A percentile compares a stretch with the other conserved stretches of the same genome.
phyloP scores from a whole-genome alignment of 2,329 filamentous ascomycete species.

The Zymoseptoria pseudotritici region DNA sequence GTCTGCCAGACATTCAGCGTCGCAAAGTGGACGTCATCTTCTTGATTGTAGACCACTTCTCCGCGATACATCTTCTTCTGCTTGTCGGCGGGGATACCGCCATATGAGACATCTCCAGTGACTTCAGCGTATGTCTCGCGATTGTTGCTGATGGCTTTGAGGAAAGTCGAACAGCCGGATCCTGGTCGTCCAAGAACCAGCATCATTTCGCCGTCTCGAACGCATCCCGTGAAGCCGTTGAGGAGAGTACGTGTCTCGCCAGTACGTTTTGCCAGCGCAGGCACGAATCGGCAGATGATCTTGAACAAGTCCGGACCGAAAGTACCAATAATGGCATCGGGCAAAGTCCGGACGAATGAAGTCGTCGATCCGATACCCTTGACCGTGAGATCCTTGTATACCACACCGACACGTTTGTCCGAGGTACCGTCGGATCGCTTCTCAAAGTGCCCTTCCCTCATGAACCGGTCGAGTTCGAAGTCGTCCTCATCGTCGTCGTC shows the following conservation, averaged over 20 bases:
- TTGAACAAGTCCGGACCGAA: slow-evolving; percentile 74
- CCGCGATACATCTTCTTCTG: slow-evolving; percentile 63
- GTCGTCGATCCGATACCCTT: slow-evolving; percentile 61
- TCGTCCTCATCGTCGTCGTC: slow-evolving; percentile 48
- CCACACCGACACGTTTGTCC: slow-evolving; percentile 68
- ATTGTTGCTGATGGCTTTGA: slow-evolving; percentile 68
- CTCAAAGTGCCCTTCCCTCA: slow-evolving; percentile 68
- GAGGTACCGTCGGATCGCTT: slow-evolving; percentile 60
- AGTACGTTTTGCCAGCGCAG: slow-evolving; percentile 42
- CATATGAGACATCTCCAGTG: slow-evolving; percentile 63
- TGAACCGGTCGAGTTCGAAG: slow-evolving; percentile 63
- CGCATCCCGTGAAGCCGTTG: slow-evolving; percentile 59
- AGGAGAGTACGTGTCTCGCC: slow-evolving; percentile 51
- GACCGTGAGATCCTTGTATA: slow-evolving; percentile 70
- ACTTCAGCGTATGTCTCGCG: slow-evolving; percentile 58
- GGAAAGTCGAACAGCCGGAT: slow-evolving; percentile 66
- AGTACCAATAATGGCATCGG: slow-evolving; percentile 66
- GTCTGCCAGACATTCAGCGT: slow-evolving; percentile 71
- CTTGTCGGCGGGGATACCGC: slow-evolving; percentile 60
- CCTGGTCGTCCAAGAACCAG: slow-evolving; percentile 66
- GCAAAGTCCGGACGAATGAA: slow-evolving; percentile 63
- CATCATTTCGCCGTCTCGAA: slow-evolving; percentile 61
- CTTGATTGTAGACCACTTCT: slow-evolving; percentile 70
- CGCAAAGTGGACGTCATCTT: slow-evolving; percentile 70
- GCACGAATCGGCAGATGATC: slow-evolving; percentile 50